Percentiles rank a stretch among this genome's conserved stretches.
Conservation (phyloP, 1,284 basidiomycete genomes). For the Marasmius oreades region DNA sequence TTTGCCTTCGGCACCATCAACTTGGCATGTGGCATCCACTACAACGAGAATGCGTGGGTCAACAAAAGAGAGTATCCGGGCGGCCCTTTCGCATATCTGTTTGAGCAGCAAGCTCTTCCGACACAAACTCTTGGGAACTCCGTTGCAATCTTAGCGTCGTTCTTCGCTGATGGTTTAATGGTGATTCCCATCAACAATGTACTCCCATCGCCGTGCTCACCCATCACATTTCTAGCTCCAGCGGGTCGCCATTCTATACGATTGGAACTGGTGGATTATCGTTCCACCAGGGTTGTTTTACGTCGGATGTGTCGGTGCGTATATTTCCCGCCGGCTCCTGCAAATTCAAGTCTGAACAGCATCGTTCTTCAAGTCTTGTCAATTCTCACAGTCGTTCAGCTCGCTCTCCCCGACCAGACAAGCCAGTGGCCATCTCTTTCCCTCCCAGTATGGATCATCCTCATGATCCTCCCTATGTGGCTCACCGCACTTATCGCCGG, state of each 20-base stretch:
- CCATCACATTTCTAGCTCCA: slow-evolving; percentile 11
- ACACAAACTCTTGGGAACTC: slow-evolving; percentile 5
- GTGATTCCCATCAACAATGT: neutral
- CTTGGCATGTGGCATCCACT: slow-evolving; percentile 24
- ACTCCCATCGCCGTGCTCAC: neutral
- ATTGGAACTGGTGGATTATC: slow-evolving; percentile 20
- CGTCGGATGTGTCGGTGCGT: slow-evolving; percentile 16
- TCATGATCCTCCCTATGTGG: slow-evolving; percentile 21
- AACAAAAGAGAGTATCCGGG: slow-evolving; percentile 27
- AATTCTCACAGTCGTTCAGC: slow-evolving; percentile 13
- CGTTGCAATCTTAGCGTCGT: slow-evolving; percentile 7
- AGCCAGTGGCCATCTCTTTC: slow-evolving; percentile 5
- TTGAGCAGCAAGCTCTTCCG: slow-evolving; percentile 2
- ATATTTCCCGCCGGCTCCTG: neutral
- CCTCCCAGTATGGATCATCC: slow-evolving; percentile 19
- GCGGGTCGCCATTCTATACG: slow-evolving; percentile 18
- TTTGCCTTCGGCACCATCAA: slow-evolving; percentile 25
- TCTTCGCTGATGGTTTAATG: slow-evolving; percentile 8
- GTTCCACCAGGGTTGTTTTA: slow-evolving; percentile 17
- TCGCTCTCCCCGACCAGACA: slow-evolving; percentile 14
- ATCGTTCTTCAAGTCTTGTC: slow-evolving; percentile 15
- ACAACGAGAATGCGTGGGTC: slow-evolving; percentile 27
- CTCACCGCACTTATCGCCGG: slow-evolving; percentile 20
- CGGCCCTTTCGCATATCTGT: slow-evolving; percentile 8
- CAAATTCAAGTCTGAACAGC: neutral